phyloP scores from a whole-genome alignment of 805 yeast species.

The Saturnispora serradocipensis region DNA sequence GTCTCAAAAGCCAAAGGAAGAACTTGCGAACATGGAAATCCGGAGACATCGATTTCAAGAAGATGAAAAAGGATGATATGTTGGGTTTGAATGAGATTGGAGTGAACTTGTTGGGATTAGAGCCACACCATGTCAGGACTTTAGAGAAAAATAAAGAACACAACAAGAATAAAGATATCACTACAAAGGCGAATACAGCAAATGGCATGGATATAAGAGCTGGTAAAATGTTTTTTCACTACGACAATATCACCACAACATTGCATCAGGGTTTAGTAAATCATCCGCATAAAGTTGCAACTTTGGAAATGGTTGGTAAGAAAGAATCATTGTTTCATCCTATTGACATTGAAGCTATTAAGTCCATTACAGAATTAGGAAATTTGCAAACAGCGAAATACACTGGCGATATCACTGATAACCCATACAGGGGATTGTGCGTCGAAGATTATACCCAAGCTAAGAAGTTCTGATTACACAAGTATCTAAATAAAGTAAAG shows the following conservation, averaged over 20 bases:
- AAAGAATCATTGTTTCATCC: not conserved
- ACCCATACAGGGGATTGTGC: constrained; percentile 17
- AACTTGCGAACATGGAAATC: constrained; percentile 5
- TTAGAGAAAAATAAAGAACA: not conserved
- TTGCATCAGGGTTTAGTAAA: not conserved
- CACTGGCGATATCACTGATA: not conserved
- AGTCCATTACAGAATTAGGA: constrained; percentile 10
- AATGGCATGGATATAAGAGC: not conserved
- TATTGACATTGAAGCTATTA: constrained; percentile 9
- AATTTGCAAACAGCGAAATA: constrained; percentile 3
- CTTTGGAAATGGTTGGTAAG: not conserved
- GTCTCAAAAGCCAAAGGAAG: constrained; percentile 1
- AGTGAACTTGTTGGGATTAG: constrained; percentile 2
- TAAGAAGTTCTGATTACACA: constrained; percentile 8
- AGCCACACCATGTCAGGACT: not conserved
- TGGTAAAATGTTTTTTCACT: not conserved
- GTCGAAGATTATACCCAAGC: constrained; percentile 15
- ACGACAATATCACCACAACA: not conserved
- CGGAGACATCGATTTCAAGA: not conserved
- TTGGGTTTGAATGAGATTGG: constrained; percentile 8
- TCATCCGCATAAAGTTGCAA: not conserved
- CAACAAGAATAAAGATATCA: not conserved
- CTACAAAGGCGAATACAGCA: not conserved
- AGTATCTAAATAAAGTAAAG: too few species aligned
- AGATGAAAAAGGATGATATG: not conserved